phyloP scores from a whole-genome alignment of 169 alveolate genomes.

The Cryptosporidium viatorum region DNA sequence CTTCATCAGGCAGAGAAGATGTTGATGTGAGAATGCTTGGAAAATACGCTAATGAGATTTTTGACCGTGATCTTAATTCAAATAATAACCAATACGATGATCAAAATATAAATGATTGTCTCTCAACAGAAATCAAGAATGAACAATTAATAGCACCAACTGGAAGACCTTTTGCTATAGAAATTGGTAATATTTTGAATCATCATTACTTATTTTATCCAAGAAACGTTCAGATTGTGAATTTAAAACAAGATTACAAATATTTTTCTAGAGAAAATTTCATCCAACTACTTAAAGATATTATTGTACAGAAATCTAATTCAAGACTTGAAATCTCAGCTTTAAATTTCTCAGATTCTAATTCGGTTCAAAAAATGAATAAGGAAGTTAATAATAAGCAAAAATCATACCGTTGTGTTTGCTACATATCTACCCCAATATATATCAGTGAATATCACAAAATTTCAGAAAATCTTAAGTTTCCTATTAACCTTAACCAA shows the following conservation, averaged over 20 bases:
- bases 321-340: constrained; percentile 74
- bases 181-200: constrained; percentile 81
- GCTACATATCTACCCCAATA: constrained; percentile 78
- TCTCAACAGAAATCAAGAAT: background rate
- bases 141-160: background rate
- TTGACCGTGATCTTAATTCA: constrained; percentile 4
- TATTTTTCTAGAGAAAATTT: constrained; percentile 46
- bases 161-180: constrained; percentile 91
- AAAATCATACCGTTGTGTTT: constrained; percentile 83
- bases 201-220: constrained; percentile 41
- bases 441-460: constrained; percentile 75
- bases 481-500: constrained; percentile 77
- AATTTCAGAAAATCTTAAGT: constrained; percentile 74
- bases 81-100: background rate
- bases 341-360: constrained; percentile 78
- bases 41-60: background rate
- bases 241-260: background rate
- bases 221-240: background rate
- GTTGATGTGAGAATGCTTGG: constrained; percentile 92
- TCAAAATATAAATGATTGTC: background rate
- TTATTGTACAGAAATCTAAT: constrained; percentile 11
- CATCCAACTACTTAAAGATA: constrained; percentile 5
- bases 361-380: constrained; percentile 80
- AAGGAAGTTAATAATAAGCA: constrained; percentile 82
- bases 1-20: constrained; percentile 91